Evolutionary conservation across 805 yeast species (phyloP).

Genomic region (Kockiozyma suomiensis): DNA sequence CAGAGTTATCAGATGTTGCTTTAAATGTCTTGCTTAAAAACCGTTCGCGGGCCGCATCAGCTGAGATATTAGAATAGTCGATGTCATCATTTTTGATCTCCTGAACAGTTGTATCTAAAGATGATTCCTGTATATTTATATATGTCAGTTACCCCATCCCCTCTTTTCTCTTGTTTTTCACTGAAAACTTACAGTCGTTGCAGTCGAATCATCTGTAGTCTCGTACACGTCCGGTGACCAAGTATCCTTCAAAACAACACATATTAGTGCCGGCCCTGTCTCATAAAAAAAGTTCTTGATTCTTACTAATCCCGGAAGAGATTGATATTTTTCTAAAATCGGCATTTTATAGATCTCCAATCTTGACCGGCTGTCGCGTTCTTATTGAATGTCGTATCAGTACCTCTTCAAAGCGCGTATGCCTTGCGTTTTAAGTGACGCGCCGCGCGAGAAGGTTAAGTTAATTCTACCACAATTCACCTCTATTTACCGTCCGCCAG

Average conservation of each 20-base stretch:
- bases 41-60: conserved; percentile 30
- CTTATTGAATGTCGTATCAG: no score
- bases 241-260: conserved; percentile 20
- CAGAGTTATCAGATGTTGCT: background rate
- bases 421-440: background rate
- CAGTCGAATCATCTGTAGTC: conserved; percentile 12
- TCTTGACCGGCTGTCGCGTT: background rate
- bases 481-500: no score
- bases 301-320: conserved; percentile 28
- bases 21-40: conserved; percentile 20
- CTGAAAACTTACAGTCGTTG: background rate
- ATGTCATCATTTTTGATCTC: conserved; percentile 25
- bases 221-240: conserved; percentile 33
- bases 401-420: no score
- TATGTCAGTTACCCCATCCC: background rate
- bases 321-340: conserved; percentile 19
- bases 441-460: background rate
- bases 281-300: background rate
- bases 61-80: conserved; percentile 21
- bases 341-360: conserved; percentile 9
- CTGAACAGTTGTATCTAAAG: background rate
- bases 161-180: background rate
- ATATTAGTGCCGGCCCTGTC: background rate
- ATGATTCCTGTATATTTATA: background rate
- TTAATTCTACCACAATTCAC: no score